These are phyloP conservation scores for Melaleuca quinquenervia DNA, from an alignment of 345 rosid species.

Conservation along the genomic window DNA sequence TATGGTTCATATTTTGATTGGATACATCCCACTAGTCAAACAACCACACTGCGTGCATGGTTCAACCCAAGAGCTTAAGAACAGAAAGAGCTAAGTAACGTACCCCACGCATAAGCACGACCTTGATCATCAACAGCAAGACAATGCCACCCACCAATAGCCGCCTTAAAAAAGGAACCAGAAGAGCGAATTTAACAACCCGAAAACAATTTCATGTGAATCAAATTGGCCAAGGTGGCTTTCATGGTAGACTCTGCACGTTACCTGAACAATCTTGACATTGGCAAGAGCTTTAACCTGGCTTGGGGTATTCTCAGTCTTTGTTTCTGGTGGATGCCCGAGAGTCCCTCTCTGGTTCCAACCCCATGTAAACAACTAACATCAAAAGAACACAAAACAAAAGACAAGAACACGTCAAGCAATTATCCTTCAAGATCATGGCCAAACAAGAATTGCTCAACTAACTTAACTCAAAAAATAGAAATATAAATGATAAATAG, in stretches of 20 bases:
- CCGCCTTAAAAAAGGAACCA: slow-evolving; percentile 48
- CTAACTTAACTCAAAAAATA: not conserved
- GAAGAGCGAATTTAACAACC: not conserved
- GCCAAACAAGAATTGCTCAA: not conserved
- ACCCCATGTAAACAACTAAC: slow-evolving; percentile 97
- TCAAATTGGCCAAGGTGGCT: not conserved
- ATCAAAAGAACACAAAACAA: not conserved
- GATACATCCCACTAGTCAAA: not conserved
- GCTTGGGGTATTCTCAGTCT: slow-evolving; percentile 81
- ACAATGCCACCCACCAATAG: slow-evolving; percentile 99
- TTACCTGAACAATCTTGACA: slow-evolving; percentile 83
- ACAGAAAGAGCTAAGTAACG: not conserved
- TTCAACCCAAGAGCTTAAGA: not conserved
- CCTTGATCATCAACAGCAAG: slow-evolving; percentile 99
- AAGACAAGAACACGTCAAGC: not conserved
- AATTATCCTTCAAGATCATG: not conserved
- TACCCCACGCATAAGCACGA: slow-evolving; percentile 97
- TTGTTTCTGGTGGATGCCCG: slow-evolving; percentile 87
- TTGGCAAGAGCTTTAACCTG: slow-evolving; percentile 64
- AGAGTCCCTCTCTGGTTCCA: slow-evolving; percentile 99
- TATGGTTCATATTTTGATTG: not conserved
- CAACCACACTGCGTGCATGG: not conserved
- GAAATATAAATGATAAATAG: not conserved
- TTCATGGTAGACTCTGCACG: not conserved
- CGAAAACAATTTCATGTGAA: not conserved